Evolutionary conservation across 331 rosid genomes (phyloP).

Genomic region (Acacia concinna): DNA sequence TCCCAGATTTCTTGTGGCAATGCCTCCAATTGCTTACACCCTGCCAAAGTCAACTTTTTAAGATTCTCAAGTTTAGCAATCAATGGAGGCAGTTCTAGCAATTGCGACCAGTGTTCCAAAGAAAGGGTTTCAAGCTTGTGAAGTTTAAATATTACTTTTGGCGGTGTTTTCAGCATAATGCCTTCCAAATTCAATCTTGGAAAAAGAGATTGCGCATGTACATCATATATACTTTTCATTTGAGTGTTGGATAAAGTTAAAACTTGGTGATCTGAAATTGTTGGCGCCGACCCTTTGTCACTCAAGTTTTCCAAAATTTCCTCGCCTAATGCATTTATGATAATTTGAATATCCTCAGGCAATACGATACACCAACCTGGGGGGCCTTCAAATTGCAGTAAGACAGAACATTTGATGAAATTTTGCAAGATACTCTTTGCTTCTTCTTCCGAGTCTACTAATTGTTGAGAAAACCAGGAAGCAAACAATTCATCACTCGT

Average conservation of each 20-base stretch:
- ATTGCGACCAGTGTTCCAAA: not conserved
- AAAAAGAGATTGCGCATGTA: no score
- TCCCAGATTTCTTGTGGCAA: not conserved
- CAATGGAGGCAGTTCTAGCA: not conserved
- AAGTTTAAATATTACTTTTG: not conserved
- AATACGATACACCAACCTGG: rapidly evolving
- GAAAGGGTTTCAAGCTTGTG: not conserved
- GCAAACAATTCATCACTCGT: not conserved
- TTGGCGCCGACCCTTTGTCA: not conserved
- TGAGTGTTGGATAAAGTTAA: not conserved
- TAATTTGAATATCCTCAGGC: not conserved
- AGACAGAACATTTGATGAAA: not conserved
- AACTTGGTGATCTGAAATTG: not conserved
- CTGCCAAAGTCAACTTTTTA: not conserved
- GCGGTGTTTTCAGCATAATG: not conserved
- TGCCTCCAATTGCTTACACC: conserved; percentile 20
- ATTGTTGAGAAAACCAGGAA: not conserved
- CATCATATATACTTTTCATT: not conserved
- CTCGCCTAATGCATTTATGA: not conserved
- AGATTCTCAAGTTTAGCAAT: not conserved
- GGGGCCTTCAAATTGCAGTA: not conserved
- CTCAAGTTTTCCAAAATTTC: not conserved
- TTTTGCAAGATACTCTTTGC: not conserved
- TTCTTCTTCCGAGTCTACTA: not conserved
- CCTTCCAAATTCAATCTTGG: not conserved